A percentile compares a stretch with the other conserved stretches of the same genome.
Conservation (phyloP, 1,284 basidiomycete genomes). For the Kalmanozyma brasiliensis region DNA sequence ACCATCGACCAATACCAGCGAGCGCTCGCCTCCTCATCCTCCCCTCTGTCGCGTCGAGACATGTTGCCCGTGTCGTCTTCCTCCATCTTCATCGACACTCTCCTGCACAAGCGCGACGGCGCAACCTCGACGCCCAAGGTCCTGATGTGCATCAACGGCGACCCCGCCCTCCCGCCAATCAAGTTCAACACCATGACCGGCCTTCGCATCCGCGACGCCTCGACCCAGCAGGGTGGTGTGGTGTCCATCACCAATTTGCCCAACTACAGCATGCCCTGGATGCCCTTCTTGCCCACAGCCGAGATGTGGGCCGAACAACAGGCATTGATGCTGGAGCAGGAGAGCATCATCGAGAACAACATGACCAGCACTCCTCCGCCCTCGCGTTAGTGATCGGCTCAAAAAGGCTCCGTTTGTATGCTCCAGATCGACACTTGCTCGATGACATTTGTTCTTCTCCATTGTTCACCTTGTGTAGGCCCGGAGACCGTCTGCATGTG, state of each 20-base stretch:
- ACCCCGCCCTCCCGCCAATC: slow-evolving; percentile 28
- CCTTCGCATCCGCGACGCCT: slow-evolving; percentile 30
- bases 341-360: slow-evolving; percentile 29
- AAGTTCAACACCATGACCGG: slow-evolving; percentile 45
- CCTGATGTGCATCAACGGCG: slow-evolving; percentile 49
- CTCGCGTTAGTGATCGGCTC: background rate
- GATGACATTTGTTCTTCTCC: too few species aligned
- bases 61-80: background rate
- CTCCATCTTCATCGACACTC: background rate
- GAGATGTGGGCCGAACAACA: slow-evolving; percentile 47
- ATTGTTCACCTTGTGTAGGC: too few species aligned
- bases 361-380: slow-evolving; percentile 20
- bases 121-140: slow-evolving; percentile 19
- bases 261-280: slow-evolving; percentile 40
- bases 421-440: background rate
- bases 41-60: slow-evolving; percentile 8
- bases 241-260: slow-evolving; percentile 37
- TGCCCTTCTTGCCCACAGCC: slow-evolving; percentile 43
- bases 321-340: slow-evolving; percentile 34
- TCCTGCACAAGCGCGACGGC: slow-evolving; percentile 17
- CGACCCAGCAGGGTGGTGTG: slow-evolving; percentile 14
- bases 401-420: too few species aligned
- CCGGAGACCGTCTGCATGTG: too few species aligned
- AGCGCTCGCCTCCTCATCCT: slow-evolving; percentile 5
- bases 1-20: slow-evolving; percentile 30